Percentiles rank a stretch among this genome's conserved stretches.
Evolutionary conservation across 169 alveolate genomes (phyloP).

Genomic region (Plasmodium gonderi): DNA sequence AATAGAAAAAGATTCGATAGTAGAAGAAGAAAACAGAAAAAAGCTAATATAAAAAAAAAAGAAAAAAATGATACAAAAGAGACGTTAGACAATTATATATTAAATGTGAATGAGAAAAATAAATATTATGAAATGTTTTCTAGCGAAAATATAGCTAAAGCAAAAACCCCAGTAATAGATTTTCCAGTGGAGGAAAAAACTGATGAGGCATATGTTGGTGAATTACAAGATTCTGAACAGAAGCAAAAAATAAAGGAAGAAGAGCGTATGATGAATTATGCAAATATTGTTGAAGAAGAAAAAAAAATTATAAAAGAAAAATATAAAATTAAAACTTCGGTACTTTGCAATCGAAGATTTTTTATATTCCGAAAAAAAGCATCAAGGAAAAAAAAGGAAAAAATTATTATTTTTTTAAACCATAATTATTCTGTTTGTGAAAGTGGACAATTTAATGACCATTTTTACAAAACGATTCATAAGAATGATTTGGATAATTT

Average conservation of each 20-base stretch:
- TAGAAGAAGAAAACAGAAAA: conserved; percentile 5
- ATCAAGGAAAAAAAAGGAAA: conserved; percentile 61
- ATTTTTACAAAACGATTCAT: conserved; percentile 67
- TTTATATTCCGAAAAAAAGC: conserved; percentile 24
- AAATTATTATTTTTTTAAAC: conserved; percentile 73
- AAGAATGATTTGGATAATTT: conserved; percentile 60
- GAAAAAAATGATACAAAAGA: conserved; percentile 14
- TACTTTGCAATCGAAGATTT: conserved; percentile 6
- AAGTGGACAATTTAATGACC: conserved; percentile 74
- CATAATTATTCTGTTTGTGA: conserved; percentile 33
- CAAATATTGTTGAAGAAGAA: conserved; percentile 14
- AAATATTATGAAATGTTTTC: conserved; percentile 10
- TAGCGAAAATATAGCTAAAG: conserved; percentile 37
- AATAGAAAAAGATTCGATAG: conserved; percentile 30
- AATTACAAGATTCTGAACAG: conserved; percentile 10
- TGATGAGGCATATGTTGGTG: neutral
- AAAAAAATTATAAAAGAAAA: conserved; percentile 9
- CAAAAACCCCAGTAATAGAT: neutral
- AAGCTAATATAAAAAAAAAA: conserved; percentile 28
- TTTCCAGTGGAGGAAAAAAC: neutral
- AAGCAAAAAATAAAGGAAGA: neutral
- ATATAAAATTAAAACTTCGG: conserved; percentile 6
- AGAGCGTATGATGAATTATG: conserved; percentile 27
- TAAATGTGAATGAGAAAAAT: conserved; percentile 39
- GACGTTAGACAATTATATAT: conserved; percentile 31